Evolutionary conservation across 345 rosid species (phyloP).

Genomic region (Heritiera littoralis): DNA sequence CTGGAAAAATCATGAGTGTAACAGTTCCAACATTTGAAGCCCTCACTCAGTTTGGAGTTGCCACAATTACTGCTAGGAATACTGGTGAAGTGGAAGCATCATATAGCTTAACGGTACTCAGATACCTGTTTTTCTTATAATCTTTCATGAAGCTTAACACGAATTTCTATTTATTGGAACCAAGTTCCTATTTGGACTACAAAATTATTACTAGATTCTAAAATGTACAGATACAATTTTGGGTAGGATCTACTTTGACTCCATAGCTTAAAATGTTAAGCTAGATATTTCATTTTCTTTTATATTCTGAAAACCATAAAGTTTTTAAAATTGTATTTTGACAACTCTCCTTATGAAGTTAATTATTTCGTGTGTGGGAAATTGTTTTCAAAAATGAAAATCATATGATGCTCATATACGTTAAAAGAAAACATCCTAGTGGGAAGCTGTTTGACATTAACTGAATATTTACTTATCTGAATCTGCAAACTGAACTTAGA

Average conservation of each 20-base stretch:
- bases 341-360: background rate
- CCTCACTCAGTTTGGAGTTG: slow-evolving; percentile 81
- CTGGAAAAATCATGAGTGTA: slow-evolving; percentile 76
- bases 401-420: background rate
- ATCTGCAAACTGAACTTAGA: background rate
- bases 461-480: background rate
- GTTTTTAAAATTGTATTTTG: background rate
- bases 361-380: background rate
- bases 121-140: background rate
- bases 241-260: background rate
- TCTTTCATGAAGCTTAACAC: background rate
- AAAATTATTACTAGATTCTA: background rate
- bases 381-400: background rate
- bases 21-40: slow-evolving; percentile 84
- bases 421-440: background rate
- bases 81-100: slow-evolving; percentile 93
- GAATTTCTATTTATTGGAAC: background rate
- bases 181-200: background rate
- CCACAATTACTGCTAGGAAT: slow-evolving; percentile 67
- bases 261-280: background rate
- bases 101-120: slow-evolving; percentile 78
- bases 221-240: background rate
- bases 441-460: background rate
- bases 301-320: background rate
- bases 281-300: background rate